phyloP scores from a whole-genome alignment of 1,284 basidiomycete genomes.

The Cutaneotrichosporon sp. region DNA sequence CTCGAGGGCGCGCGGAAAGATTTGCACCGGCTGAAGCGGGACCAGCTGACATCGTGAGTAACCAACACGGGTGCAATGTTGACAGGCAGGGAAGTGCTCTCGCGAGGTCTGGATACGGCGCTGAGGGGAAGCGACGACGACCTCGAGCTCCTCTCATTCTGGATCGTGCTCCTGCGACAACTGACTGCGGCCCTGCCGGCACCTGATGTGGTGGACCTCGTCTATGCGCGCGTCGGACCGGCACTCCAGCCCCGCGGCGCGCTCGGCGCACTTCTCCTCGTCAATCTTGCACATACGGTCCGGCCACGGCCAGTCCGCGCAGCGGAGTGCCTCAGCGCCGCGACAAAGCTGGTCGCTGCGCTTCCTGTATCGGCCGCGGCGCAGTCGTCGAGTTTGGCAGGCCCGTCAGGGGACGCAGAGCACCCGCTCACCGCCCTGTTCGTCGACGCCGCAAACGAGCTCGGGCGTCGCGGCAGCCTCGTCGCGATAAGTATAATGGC shows the following conservation, averaged over 20 bases:
- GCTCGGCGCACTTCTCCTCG: slow-evolving; percentile 17
- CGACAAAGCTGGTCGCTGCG: slow-evolving; percentile 12
- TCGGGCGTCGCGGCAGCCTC: slow-evolving; percentile 19
- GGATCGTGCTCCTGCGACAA: slow-evolving; percentile 28
- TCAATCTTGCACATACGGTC: slow-evolving; percentile 20
- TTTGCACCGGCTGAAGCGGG: slow-evolving; percentile 16
- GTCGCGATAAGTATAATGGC: slow-evolving; percentile 22
- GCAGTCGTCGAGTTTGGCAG: slow-evolving; percentile 1
- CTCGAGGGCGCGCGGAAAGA: slow-evolving; percentile 23
- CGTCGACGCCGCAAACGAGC: slow-evolving; percentile 5
- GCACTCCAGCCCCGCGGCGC: slow-evolving; percentile 20
- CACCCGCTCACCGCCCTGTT: slow-evolving; percentile 31
- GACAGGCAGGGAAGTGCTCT: slow-evolving; percentile 1
- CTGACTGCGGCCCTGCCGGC: slow-evolving; percentile 5
- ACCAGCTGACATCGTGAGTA: slow-evolving; percentile 13
- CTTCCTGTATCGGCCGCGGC: slow-evolving; percentile 1
- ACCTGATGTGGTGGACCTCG: slow-evolving; percentile 10
- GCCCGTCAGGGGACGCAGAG: background rate
- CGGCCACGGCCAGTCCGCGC: slow-evolving; percentile 28
- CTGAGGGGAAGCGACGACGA: slow-evolving; percentile 9
- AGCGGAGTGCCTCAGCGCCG: slow-evolving; percentile 23
- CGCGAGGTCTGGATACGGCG: slow-evolving; percentile 2
- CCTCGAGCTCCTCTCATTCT: slow-evolving; percentile 25
- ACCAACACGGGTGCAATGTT: background rate
- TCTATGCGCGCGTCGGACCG: slow-evolving; percentile 16